Evolutionary conservation across 441 rosid species (phyloP).

Genomic region (Gossypium laxum): DNA sequence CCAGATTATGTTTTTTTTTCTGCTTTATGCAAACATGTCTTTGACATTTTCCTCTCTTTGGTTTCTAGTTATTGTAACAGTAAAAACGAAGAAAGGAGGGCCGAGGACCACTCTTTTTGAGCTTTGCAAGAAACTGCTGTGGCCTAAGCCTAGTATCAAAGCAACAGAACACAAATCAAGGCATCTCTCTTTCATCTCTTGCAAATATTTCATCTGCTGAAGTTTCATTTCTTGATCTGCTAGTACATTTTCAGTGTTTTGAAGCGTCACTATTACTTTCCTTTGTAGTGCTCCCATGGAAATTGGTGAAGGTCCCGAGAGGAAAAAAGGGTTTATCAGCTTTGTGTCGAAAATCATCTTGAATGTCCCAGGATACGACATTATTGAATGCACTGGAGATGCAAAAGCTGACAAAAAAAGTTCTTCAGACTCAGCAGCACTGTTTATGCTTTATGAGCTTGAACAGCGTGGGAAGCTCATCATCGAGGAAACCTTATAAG

Average conservation of each 20-base stretch:
- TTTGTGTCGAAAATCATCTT: slow-evolving; percentile 43
- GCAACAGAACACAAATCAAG: slow-evolving; percentile 30
- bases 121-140: slow-evolving; percentile 60
- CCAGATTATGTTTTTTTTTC: background rate
- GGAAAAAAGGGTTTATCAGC: slow-evolving; percentile 37
- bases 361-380: slow-evolving; percentile 41
- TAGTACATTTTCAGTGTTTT: background rate
- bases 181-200: background rate
- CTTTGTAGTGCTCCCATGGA: slow-evolving; percentile 38
- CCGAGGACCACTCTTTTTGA: slow-evolving; percentile 58
- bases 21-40: background rate
- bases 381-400: slow-evolving; percentile 45
- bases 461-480: slow-evolving; percentile 37
- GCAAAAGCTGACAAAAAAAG: slow-evolving; percentile 75
- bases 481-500: slow-evolving; percentile 20
- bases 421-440: slow-evolving; percentile 70
- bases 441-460: slow-evolving; percentile 50
- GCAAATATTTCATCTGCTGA: too few relatives aligned
- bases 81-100: slow-evolving; percentile 66
- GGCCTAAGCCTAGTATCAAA: slow-evolving; percentile 59
- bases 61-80: slow-evolving; percentile 35
- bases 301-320: slow-evolving; percentile 36
- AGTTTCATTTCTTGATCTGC: background rate
- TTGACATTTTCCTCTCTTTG: background rate
- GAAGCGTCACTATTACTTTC: background rate